phyloP scores from a whole-genome alignment of 2,329 filamentous ascomycete species.

The Triangularia setosa region DNA sequence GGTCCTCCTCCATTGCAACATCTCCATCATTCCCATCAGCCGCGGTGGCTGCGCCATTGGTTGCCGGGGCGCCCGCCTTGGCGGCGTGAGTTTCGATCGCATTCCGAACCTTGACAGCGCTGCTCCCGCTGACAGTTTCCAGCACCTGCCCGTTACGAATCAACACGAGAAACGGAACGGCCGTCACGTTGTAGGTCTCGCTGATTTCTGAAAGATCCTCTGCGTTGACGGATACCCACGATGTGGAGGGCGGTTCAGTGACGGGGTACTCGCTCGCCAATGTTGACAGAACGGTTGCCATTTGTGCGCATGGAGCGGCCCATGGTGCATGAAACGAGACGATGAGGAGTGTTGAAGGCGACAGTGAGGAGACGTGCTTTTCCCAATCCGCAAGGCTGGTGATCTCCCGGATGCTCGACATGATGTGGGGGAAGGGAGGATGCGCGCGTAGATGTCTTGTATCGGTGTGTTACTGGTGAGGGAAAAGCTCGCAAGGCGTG shows the following conservation, averaged over 20 bases:
- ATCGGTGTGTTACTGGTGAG: background rate
- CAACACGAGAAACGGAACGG: slow-evolving; percentile 88
- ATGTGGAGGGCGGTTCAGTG: slow-evolving; percentile 61
- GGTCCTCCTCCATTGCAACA: slow-evolving; percentile 39
- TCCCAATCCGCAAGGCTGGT: slow-evolving; percentile 70
- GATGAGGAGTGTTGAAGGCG: slow-evolving; percentile 69
- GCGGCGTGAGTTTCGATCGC: slow-evolving; percentile 80
- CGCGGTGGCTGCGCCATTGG: slow-evolving; percentile 36
- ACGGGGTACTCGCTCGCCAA: slow-evolving; percentile 82
- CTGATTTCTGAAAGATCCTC: slow-evolving; percentile 91
- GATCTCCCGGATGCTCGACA: slow-evolving; percentile 78
- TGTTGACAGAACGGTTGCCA: slow-evolving; percentile 79
- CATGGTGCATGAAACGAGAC: slow-evolving; percentile 96
- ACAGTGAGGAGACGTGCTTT: slow-evolving; percentile 60
- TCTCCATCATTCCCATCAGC: slow-evolving; percentile 40
- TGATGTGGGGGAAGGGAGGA: slow-evolving; percentile 33
- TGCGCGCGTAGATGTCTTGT: background rate
- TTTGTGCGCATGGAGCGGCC: slow-evolving; percentile 94
- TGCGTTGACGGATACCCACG: slow-evolving; percentile 88
- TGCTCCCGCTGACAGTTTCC: slow-evolving; percentile 85
- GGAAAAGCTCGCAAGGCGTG: background rate
- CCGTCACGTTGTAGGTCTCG: slow-evolving; percentile 89
- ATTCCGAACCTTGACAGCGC: slow-evolving; percentile 76
- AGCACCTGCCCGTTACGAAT: slow-evolving; percentile 70
- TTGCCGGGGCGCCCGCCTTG: slow-evolving; percentile 32